phyloP scores from a whole-genome alignment of 495 filamentous ascomycete genomes.

The Aspergillus heteromorphus region DNA sequence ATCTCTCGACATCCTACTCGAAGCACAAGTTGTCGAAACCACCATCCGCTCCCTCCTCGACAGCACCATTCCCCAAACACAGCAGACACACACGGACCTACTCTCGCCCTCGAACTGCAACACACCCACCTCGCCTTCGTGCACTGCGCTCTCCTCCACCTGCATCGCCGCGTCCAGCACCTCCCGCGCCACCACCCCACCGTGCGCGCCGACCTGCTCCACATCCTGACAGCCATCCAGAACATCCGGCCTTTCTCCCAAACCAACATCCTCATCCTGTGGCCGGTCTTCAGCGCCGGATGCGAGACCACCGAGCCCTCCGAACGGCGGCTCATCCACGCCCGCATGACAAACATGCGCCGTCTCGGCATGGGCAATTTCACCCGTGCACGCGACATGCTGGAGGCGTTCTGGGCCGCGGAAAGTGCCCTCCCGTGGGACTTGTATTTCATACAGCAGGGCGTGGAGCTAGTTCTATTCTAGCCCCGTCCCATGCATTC shows the following conservation, averaged over 20 bases:
- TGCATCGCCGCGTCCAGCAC: conserved; percentile 24
- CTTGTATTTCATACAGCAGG: conserved; percentile 16
- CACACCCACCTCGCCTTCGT: conserved; percentile 28
- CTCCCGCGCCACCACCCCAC: conserved; percentile 17
- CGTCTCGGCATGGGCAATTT: conserved; percentile 31
- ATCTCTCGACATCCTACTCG: not conserved
- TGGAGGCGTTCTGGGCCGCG: conserved; percentile 20
- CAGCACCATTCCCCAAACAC: not conserved
- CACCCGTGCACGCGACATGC: conserved; percentile 22
- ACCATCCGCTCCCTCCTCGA: conserved; percentile 13
- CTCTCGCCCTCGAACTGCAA: conserved; percentile 17
- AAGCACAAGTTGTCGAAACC: conserved; percentile 5
- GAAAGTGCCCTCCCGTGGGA: conserved; percentile 23
- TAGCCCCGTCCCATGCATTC: too few relatives aligned
- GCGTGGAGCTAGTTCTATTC: conserved; percentile 26
- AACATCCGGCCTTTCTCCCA: conserved; percentile 18
- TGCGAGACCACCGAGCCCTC: conserved; percentile 24
- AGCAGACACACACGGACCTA: not conserved
- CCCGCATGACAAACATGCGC: conserved; percentile 29
- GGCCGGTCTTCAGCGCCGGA: conserved; percentile 32
- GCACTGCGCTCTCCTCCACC: conserved; percentile 26
- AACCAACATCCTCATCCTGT: conserved; percentile 29
- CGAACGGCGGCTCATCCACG: conserved; percentile 19
- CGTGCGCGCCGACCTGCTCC: conserved; percentile 19
- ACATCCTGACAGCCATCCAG: conserved; percentile 18